A percentile compares a stretch with the other conserved stretches of the same genome.
These are phyloP conservation scores for Vigna angularis DNA, from an alignment of 306 rosid species.

Conservation along the genomic window DNA sequence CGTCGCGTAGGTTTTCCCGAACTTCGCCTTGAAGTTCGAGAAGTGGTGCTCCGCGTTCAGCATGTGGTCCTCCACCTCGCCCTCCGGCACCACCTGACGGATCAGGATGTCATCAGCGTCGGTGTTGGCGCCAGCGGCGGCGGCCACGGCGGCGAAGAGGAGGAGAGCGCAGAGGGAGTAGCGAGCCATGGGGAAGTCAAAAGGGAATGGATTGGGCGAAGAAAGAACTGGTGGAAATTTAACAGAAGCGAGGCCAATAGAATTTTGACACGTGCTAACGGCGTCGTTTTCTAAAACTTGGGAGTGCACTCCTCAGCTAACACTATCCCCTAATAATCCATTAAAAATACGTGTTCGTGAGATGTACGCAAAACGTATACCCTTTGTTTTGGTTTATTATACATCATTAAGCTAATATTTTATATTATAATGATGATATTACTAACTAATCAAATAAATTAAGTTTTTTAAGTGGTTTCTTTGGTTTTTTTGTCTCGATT, in stretches of 20 bases:
- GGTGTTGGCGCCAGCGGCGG: slow-evolving; percentile 27
- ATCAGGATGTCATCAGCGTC: slow-evolving; percentile 60
- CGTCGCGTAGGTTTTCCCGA: slow-evolving; percentile 65
- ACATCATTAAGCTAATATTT: background rate
- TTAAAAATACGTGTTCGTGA: background rate
- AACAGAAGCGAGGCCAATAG: background rate
- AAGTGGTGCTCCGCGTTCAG: slow-evolving; percentile 79
- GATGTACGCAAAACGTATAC: background rate
- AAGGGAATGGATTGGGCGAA: background rate
- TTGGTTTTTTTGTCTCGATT: too few species aligned
- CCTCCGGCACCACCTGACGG: slow-evolving; percentile 72
- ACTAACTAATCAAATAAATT: too few species aligned
- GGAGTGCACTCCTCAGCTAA: slow-evolving; percentile 11
- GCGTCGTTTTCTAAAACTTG: slow-evolving; percentile 17
- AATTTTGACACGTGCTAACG: slow-evolving; percentile 35
- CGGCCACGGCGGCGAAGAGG: slow-evolving; percentile 49
- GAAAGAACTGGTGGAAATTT: background rate
- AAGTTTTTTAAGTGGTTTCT: too few species aligned
- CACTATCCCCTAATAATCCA: too few species aligned
- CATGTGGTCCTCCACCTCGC: slow-evolving; percentile 53
- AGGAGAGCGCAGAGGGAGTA: slow-evolving; percentile 33
- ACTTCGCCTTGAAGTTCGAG: slow-evolving; percentile 69
- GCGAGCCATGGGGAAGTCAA: slow-evolving; percentile 52
- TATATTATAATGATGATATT: too few species aligned
- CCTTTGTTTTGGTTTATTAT: background rate